Percentiles rank a stretch among this genome's conserved stretches.
These are phyloP conservation scores for Henckelia pumila DNA, from an alignment of 257 asterid species.

Conservation along the genomic window DNA sequence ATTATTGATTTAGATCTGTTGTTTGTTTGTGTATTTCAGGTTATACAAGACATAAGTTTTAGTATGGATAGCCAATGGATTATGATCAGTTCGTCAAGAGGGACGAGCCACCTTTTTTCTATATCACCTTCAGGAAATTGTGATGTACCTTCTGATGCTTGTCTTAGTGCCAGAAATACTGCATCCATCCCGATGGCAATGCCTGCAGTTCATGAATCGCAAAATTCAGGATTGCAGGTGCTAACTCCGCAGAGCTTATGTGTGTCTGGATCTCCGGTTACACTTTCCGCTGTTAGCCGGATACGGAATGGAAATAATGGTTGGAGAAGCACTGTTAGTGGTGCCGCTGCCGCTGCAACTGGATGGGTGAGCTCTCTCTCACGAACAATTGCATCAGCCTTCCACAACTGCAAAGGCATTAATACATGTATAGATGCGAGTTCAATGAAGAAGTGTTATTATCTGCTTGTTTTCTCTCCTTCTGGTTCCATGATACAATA, in stretches of 20 bases:
- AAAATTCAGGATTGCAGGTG: slow-evolving; percentile 46
- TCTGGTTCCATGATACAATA: slow-evolving; percentile 74
- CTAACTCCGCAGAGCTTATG: slow-evolving; percentile 52
- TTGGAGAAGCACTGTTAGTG: slow-evolving; percentile 65
- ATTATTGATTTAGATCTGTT: neutral
- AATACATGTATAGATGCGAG: slow-evolving; percentile 32
- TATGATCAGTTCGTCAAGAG: slow-evolving; percentile 59
- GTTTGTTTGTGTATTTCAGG: slow-evolving; percentile 42
- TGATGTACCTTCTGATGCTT: slow-evolving; percentile 12
- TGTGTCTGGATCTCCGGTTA: slow-evolving; percentile 43
- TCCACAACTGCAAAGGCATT: slow-evolving; percentile 52
- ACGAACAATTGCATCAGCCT: slow-evolving; percentile 64
- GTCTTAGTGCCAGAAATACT: slow-evolving; percentile 32
- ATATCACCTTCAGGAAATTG: slow-evolving; percentile 53
- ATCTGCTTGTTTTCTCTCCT: slow-evolving; percentile 78
- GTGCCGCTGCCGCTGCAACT: slow-evolving; percentile 85
- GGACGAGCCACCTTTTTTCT: slow-evolving; percentile 88
- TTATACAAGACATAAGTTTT: slow-evolving; percentile 91
- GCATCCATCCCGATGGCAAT: slow-evolving; percentile 33
- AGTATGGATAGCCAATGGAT: slow-evolving; percentile 74
- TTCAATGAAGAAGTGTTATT: slow-evolving; percentile 43
- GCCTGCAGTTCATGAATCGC: slow-evolving; percentile 32
- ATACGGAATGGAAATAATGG: slow-evolving; percentile 65
- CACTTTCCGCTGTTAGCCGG: slow-evolving; percentile 53
- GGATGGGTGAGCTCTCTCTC: slow-evolving; percentile 56